These are phyloP conservation scores for Tubosaeta sp. DNA, from an alignment of 768 basidiomycete species.

Conservation along the genomic window DNA sequence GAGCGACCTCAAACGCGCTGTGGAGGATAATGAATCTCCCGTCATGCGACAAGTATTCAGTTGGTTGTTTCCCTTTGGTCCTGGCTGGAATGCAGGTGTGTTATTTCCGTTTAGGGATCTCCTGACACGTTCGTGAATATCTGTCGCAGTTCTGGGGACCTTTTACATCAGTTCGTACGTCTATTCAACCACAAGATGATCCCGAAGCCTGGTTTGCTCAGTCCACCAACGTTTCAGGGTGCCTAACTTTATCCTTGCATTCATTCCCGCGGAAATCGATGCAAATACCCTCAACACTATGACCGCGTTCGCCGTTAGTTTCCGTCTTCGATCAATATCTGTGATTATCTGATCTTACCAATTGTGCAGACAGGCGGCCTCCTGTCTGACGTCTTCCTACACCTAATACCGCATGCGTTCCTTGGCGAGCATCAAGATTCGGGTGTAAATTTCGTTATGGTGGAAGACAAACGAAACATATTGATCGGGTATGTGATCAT, in stretches of 20 bases:
- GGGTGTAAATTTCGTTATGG: slow-evolving; percentile 73
- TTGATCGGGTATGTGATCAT: slow-evolving; percentile 64
- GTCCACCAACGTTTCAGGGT: slow-evolving; percentile 47
- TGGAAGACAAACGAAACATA: slow-evolving; percentile 90
- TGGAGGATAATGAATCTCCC: slow-evolving; percentile 65
- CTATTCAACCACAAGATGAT: slow-evolving; percentile 8
- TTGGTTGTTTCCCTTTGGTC: slow-evolving; percentile 85
- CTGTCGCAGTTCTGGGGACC: slow-evolving; percentile 66
- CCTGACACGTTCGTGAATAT: slow-evolving; percentile 21
- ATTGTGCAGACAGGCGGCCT: slow-evolving; percentile 74
- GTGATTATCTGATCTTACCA: slow-evolving; percentile 16
- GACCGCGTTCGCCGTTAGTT: slow-evolving; percentile 85
- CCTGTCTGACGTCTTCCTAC: slow-evolving; percentile 89
- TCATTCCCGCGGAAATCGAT: slow-evolving; percentile 87
- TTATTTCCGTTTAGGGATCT: slow-evolving; percentile 5
- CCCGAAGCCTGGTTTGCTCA: slow-evolving; percentile 18
- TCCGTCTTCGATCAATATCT: slow-evolving; percentile 5
- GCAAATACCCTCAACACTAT: slow-evolving; percentile 84
- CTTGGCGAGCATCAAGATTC: slow-evolving; percentile 80
- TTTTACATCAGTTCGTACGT: slow-evolving; percentile 96
- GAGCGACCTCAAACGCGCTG: slow-evolving; percentile 52
- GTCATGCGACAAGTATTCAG: slow-evolving; percentile 77
- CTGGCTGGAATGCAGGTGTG: slow-evolving; percentile 77
- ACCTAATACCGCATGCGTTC: slow-evolving; percentile 88
- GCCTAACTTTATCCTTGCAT: slow-evolving; percentile 92